These are phyloP conservation scores for Lenzites betulinus DNA, from an alignment of 768 basidiomycete species.

Conservation along the genomic window DNA sequence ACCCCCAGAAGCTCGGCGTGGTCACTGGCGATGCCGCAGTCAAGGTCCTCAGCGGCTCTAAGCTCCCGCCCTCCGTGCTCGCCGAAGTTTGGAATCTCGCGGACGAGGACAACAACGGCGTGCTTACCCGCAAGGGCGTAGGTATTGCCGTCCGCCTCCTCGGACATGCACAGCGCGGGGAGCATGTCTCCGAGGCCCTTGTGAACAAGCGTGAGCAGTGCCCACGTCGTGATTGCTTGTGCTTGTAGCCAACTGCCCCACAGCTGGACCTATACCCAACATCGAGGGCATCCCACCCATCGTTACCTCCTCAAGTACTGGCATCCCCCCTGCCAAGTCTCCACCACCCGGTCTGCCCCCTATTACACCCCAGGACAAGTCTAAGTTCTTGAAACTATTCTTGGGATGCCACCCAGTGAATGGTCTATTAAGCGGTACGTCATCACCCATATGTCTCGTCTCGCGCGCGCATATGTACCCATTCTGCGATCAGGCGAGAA, in stretches of 20 bases:
- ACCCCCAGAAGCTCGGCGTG: constrained; percentile 79
- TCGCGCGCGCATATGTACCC: neutral
- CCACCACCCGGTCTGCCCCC: constrained; percentile 64
- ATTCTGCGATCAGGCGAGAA: constrained; percentile 62
- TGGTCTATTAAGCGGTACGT: constrained; percentile 76
- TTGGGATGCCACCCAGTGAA: constrained; percentile 66
- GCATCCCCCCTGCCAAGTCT: constrained; percentile 54
- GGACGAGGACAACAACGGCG: constrained; percentile 93
- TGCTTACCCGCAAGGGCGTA: constrained; percentile 85
- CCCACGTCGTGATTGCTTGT: neutral
- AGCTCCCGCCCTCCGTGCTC: constrained; percentile 73
- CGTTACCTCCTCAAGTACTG: constrained; percentile 58
- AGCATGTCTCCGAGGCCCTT: constrained; percentile 61
- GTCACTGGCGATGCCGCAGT: constrained; percentile 92
- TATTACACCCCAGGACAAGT: constrained; percentile 76
- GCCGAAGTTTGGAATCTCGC: constrained; percentile 94
- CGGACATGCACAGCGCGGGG: constrained; percentile 89
- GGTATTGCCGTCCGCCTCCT: constrained; percentile 89
- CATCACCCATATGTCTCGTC: neutral
- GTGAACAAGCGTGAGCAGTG: constrained; percentile 66
- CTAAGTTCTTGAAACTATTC: constrained; percentile 84
- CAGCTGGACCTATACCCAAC: constrained; percentile 82
- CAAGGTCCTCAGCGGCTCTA: constrained; percentile 80
- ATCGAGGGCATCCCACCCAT: constrained; percentile 67
- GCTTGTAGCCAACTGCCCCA: constrained; percentile 18